These are phyloP conservation scores for Fimicolochytrium jonesii DNA, from an alignment of 192 early-diverging fungal species.

Conservation along the genomic window DNA sequence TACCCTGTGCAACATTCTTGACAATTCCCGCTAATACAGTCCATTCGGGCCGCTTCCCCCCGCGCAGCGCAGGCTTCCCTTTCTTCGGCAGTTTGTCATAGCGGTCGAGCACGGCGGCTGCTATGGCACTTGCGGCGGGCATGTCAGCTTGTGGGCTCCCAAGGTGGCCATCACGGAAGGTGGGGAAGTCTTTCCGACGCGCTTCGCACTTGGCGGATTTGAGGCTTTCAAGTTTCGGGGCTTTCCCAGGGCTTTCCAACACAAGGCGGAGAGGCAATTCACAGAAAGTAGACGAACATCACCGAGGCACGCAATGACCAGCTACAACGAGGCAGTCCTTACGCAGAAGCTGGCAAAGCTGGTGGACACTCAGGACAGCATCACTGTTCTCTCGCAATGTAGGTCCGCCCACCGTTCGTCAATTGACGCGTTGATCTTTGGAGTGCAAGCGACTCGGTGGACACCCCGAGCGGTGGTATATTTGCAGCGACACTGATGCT, in stretches of 20 bases:
- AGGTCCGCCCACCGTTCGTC: background rate
- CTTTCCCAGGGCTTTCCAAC: no score
- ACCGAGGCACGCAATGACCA: no score
- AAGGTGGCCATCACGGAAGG: no score
- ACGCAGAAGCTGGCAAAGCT: slow-evolving; percentile 32
- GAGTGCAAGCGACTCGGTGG: no score
- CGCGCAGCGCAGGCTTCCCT: slow-evolving; percentile 62
- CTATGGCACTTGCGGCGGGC: slow-evolving; percentile 41
- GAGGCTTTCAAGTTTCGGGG: no score
- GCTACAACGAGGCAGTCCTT: slow-evolving; percentile 28
- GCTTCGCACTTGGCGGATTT: no score
- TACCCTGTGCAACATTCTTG: slow-evolving; percentile 4
- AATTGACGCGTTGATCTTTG: background rate
- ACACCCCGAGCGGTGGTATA: no score
- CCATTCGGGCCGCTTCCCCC: slow-evolving; percentile 64
- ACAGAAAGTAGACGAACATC: no score
- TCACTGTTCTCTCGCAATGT: slow-evolving; percentile 38
- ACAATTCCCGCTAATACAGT: slow-evolving; percentile 82
- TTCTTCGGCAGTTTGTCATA: slow-evolving; percentile 64
- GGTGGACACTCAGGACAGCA: slow-evolving; percentile 39
- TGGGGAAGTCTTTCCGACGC: no score
- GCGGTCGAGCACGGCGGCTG: slow-evolving; percentile 44
- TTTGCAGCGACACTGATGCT: background rate
- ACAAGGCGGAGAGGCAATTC: no score
- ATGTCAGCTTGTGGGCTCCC: no score